phyloP scores from a whole-genome alignment of 1,139 yeast genomes.

The Scheffersomyces quercinus region DNA sequence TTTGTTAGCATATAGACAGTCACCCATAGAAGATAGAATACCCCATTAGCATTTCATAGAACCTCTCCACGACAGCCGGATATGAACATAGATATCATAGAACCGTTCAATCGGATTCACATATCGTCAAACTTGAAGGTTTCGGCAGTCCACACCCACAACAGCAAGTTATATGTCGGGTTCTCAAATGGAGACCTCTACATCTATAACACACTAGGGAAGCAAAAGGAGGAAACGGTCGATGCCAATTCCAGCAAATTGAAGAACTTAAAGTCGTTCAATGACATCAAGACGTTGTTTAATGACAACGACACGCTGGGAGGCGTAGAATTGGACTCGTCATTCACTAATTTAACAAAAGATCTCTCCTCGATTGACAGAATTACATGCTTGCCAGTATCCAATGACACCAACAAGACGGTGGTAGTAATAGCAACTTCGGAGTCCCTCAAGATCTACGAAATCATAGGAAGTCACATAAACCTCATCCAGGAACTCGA shows the following conservation, averaged over 20 bases:
- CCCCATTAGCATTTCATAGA: no score
- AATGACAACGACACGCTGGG: conserved; percentile 20
- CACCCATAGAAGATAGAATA: no score
- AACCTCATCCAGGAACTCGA: conserved; percentile 33
- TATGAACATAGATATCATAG: conserved; percentile 36
- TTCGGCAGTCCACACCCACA: conserved; percentile 23
- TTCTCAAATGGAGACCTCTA: conserved; percentile 37
- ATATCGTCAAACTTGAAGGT: conserved; percentile 22
- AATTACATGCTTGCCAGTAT: conserved; percentile 18
- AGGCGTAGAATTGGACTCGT: conserved; percentile 16
- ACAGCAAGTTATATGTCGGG: conserved; percentile 33
- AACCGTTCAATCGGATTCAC: conserved; percentile 31
- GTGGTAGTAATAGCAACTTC: conserved; percentile 27
- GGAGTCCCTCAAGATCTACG: conserved; percentile 31
- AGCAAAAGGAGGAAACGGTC: neutral
- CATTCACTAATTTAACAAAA: conserved; percentile 26
- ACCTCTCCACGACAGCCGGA: neutral
- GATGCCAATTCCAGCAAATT: neutral
- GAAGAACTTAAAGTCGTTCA: conserved; percentile 23
- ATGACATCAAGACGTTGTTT: conserved; percentile 26
- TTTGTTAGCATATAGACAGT: no score
- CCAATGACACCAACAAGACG: conserved; percentile 21
- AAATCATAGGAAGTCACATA: conserved; percentile 36
- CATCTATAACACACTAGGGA: conserved; percentile 17
- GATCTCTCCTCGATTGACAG: conserved; percentile 21